These are phyloP conservation scores for Vigna radiata DNA, from an alignment of 306 rosid species.

Conservation along the genomic window DNA sequence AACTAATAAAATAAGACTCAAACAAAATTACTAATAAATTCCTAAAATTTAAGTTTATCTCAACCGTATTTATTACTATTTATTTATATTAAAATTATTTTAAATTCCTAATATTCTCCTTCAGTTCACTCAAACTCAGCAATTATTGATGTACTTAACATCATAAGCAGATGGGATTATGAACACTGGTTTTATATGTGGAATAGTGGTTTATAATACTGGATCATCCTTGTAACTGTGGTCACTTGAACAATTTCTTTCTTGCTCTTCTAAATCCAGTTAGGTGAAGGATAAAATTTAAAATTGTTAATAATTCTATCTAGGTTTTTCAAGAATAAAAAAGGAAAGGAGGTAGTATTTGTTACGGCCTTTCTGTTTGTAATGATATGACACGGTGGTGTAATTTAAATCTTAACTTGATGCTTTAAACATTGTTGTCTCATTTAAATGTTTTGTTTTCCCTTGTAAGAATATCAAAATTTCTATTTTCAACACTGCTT, in stretches of 20 bases:
- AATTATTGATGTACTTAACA: neutral
- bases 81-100: neutral
- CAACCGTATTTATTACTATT: neutral
- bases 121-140: neutral
- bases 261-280: neutral
- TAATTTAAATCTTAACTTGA: slow-evolving; percentile 3
- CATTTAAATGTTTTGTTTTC: neutral
- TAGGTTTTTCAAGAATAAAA: neutral
- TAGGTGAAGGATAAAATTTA: neutral
- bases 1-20: no score
- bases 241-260: neutral
- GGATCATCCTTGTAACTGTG: neutral
- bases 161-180: neutral
- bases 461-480: neutral
- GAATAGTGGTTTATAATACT: neutral
- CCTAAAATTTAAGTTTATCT: no score
- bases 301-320: neutral
- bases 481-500: neutral
- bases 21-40: no score
- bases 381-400: neutral
- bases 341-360: neutral
- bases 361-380: neutral
- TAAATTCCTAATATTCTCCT: neutral
- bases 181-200: neutral
- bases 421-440: neutral